A percentile compares a stretch with the other conserved stretches of the same genome.
These are phyloP conservation scores for Ustilago shanxiensis DNA, from an alignment of 1,284 basidiomycete genomes.

Conservation along the genomic window DNA sequence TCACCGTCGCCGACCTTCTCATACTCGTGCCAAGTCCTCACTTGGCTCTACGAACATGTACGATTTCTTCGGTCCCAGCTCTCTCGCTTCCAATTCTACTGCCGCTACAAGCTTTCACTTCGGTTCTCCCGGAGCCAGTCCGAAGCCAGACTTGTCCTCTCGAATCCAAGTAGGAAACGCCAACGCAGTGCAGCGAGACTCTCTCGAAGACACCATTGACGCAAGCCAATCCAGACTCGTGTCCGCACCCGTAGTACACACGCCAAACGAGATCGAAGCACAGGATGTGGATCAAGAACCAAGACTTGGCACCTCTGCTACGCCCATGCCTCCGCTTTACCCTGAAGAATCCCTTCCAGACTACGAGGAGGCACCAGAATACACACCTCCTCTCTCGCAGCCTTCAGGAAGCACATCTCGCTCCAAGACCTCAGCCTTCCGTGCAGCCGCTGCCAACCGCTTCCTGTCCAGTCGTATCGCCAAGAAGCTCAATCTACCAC, in stretches of 20 bases:
- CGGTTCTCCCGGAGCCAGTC: slow-evolving; percentile 32
- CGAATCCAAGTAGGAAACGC: neutral
- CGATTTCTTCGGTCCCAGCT: slow-evolving; percentile 54
- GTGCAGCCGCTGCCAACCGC: slow-evolving; percentile 42
- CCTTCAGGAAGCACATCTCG: slow-evolving; percentile 19
- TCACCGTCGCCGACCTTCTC: slow-evolving; percentile 24
- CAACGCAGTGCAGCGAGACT: neutral
- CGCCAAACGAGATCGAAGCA: neutral
- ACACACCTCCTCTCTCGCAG: slow-evolving; percentile 36
- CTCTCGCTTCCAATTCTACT: slow-evolving; percentile 39
- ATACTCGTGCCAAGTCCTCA: slow-evolving; percentile 39
- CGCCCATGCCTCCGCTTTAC: slow-evolving; percentile 40
- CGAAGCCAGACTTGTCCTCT: slow-evolving; percentile 6
- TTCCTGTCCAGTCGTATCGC: slow-evolving; percentile 47
- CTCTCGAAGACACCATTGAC: slow-evolving; percentile 25
- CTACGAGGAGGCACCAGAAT: slow-evolving; percentile 46
- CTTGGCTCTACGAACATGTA: slow-evolving; percentile 40
- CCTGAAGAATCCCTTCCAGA: slow-evolving; percentile 33
- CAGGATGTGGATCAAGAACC: neutral
- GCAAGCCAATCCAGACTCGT: neutral
- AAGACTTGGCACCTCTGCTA: slow-evolving; percentile 5
- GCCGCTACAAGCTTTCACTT: slow-evolving; percentile 48
- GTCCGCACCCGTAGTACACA: neutral
- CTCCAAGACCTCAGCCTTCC: slow-evolving; percentile 34
- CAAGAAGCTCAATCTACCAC: slow-evolving; percentile 44